A percentile compares a stretch with the other conserved stretches of the same genome.
Evolutionary conservation across 441 rosid genomes (phyloP).

Genomic region (Iberis amara): DNA sequence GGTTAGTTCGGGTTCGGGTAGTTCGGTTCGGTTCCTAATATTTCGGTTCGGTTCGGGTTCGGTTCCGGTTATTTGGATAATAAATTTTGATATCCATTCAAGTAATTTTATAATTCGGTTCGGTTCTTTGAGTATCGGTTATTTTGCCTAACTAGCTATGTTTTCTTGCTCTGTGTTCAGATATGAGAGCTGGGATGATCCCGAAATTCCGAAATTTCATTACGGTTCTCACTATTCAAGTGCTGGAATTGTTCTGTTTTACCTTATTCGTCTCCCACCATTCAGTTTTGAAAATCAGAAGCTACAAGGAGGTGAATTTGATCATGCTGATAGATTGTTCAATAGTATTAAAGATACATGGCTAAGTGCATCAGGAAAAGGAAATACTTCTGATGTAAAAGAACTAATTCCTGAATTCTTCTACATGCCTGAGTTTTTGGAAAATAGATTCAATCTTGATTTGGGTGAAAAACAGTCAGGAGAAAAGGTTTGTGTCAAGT

Average conservation of each 20-base stretch:
- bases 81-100: too few relatives aligned
- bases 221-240: slow-evolving; percentile 99
- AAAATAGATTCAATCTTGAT: slow-evolving; percentile 78
- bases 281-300: slow-evolving; percentile 97
- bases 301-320: slow-evolving; percentile 99
- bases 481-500: slow-evolving; percentile 69
- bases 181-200: slow-evolving; percentile 99
- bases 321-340: slow-evolving; percentile 99
- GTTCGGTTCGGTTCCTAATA: too few relatives aligned
- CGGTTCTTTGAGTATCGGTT: too few relatives aligned
- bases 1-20: too few relatives aligned
- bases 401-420: slow-evolving; percentile 99
- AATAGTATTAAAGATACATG: slow-evolving; percentile 92
- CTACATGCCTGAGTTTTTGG: slow-evolving; percentile 97
- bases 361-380: slow-evolving; percentile 99
- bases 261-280: slow-evolving; percentile 97
- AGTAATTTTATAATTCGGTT: too few relatives aligned
- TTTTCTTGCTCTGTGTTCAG: slow-evolving; percentile 39
- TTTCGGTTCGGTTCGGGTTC: too few relatives aligned
- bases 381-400: slow-evolving; percentile 98
- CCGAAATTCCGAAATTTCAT: slow-evolving; percentile 98
- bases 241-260: slow-evolving; percentile 99
- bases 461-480: slow-evolving; percentile 99
- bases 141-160: too few relatives aligned
- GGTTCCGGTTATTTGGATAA: too few relatives aligned